Evolutionary conservation across 306 rosid genomes (phyloP), one percentile per base, ranked within the genome.

Genomic region (Leucaena leucocephala): DNA sequence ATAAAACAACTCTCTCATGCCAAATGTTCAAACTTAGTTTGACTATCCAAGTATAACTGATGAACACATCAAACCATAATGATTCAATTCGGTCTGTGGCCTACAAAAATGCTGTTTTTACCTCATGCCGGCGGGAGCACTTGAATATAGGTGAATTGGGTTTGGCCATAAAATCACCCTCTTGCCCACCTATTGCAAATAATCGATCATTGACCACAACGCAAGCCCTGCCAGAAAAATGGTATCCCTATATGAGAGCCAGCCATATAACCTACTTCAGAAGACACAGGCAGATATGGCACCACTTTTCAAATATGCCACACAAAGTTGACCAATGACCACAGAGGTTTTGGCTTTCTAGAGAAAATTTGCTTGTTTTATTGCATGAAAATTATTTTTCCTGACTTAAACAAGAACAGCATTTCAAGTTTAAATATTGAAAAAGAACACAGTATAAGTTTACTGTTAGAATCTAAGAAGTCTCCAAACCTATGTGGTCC

Each of bases 81-180:
- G 72, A 8, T 69, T 55, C 54, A 55, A 39, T 63, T 70, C 48
- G 57, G 9, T 39, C 8, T 35, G 46, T 15, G 38, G 46, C 59
- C 7, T 38, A 39, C 22, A 45, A 70, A 57, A 70, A 59, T 35
- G 52, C 52, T 8, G 35, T 36, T 76, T 39, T 50, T 84, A 94
- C 98, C 94, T 94, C 98, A 39, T 42, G 81, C 81, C 98, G 86
- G 76, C 98, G 97, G 1, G 98, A 94, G 76, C 98, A 92, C 85
- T 94, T 94, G 84, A 94, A 94, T 81, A 92, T 94, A 55, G 98
- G 91, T 7, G 97, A 94, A 40, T 97, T 91, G 0, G 98, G 98
- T 80, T 94, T 94, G 54, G 98, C 82, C 97, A 94, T 94, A 75
- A 92, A 94, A 86, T 94, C 98, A 74, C 98, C 98, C 81, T 94